Base-by-base conservation (phyloP, 768 basidiomycete genomes). In the Tricholoma matsutake region DNA sequence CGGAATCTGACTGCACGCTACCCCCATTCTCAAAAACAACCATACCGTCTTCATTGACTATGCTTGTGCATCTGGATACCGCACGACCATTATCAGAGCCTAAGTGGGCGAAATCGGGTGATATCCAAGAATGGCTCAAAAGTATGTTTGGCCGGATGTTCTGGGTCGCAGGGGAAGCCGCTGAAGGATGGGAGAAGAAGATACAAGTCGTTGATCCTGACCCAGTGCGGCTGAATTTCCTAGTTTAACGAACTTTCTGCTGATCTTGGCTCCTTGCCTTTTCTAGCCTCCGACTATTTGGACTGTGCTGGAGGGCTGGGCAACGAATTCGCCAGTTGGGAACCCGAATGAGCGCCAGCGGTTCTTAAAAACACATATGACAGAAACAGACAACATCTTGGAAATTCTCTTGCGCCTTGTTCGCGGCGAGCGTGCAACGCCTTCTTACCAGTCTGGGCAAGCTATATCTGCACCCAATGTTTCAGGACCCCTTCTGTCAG, bases 21-120 rank as follows among this genome's bases (percentile, higher is more conserved):
- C 93, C 94, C 9, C 86, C 89, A 11, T 90, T 95, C 67, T 79
- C 80, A 54, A 84, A 83, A 68, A 76, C 77, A 7, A 54, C 75
- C 22, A 71, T 82, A 18, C 86, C 89, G 28, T 74, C 81, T 22
- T 82, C 82, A 29, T 69, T 91, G 18, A 85, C 82, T n/a, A 76
- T 97, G 51, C 68, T 84, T 9, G 87, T 91, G 22, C 83, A 94
- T 75, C 83, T 98, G 63, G 96, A 99, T 73, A 91, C 85, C 59
- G 85, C 84, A 32, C 86, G 91, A 60, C 97, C 97, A 0, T 76
- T 98, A 34, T 95, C 94, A 14, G 95, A 98, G 72, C 94, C 97
- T 6, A 91, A 94, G 72, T 99, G 96, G 97, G 94, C 94, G 37
- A 93, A 94, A 73, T 89, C 90, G 7, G 96, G 96, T 31, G 92